These are phyloP conservation scores for Claviceps paspali DNA, from an alignment of 2,329 filamentous ascomycete species.

Conservation along the genomic window DNA sequence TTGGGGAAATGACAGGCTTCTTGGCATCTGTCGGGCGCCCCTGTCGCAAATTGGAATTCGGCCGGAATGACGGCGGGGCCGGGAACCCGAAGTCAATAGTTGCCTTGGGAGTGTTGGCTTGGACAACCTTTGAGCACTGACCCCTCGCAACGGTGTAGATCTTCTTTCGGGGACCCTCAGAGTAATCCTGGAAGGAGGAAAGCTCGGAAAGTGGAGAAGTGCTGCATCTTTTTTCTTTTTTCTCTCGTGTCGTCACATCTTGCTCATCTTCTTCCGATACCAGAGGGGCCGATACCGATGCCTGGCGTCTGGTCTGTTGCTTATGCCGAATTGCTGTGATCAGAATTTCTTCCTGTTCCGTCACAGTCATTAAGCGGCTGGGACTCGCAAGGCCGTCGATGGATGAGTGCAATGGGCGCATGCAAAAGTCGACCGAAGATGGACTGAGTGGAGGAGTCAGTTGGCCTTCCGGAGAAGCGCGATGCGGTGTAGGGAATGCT, in stretches of 20 bases:
- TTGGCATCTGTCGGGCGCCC: not conserved
- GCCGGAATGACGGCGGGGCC: slow-evolving; percentile 14
- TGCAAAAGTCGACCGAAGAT: slow-evolving; percentile 33
- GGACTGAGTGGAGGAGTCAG: slow-evolving; percentile 37
- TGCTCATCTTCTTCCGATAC: slow-evolving; percentile 20
- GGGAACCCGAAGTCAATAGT: slow-evolving; percentile 21
- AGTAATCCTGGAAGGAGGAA: not conserved
- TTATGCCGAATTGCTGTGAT: slow-evolving; percentile 41
- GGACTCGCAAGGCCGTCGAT: slow-evolving; percentile 17
- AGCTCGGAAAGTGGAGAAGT: not conserved
- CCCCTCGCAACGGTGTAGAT: slow-evolving; percentile 1
- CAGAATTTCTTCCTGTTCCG: slow-evolving; percentile 41
- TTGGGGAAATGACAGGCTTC: not conserved
- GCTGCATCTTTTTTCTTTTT: not conserved
- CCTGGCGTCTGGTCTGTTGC: slow-evolving; percentile 38
- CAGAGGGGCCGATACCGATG: slow-evolving; percentile 26
- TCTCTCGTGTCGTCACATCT: not conserved
- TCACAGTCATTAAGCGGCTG: slow-evolving; percentile 40
- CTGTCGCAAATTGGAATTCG: not conserved
- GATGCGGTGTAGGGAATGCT: not conserved
- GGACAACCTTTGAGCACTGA: slow-evolving; percentile 16
- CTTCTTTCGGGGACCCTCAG: not conserved
- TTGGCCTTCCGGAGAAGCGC: slow-evolving; percentile 19
- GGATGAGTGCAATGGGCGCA: slow-evolving; percentile 24
- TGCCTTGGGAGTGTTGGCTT: slow-evolving; percentile 16